A percentile compares a stretch with the other conserved stretches of the same genome.
phyloP scores from a whole-genome alignment of 2,329 filamentous ascomycete genomes.

The Venturia pyrina region DNA sequence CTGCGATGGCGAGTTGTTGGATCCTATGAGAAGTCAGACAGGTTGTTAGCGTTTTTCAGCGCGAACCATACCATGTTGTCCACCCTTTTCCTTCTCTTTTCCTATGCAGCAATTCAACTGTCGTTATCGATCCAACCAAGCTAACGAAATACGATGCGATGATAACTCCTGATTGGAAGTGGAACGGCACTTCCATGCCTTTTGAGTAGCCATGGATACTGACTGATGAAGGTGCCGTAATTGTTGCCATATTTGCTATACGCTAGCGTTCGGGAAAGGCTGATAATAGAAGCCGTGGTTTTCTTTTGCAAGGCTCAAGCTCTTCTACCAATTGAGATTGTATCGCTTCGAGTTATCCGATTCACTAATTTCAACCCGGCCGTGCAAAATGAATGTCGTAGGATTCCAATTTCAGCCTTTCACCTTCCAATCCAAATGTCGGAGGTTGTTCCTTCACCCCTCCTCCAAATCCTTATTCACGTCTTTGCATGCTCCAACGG shows the following conservation, averaged over 20 bases:
- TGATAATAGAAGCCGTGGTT: background rate
- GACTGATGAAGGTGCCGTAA: background rate
- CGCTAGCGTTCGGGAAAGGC: background rate
- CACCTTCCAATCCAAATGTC: background rate
- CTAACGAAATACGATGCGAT: conserved; percentile 61
- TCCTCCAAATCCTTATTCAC: background rate
- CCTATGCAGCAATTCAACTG: conserved; percentile 71
- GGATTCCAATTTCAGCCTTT: background rate
- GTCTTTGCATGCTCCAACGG: background rate
- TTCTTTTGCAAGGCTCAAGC: background rate
- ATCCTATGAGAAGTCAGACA: conserved; percentile 22
- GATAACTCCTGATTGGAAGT: conserved; percentile 49
- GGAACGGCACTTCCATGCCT: conserved; percentile 29
- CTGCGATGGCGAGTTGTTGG: conserved; percentile 31
- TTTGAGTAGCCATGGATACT: background rate
- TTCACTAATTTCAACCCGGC: background rate
- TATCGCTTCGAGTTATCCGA: background rate
- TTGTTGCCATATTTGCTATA: background rate
- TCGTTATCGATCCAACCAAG: conserved; percentile 65
- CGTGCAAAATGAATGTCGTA: background rate
- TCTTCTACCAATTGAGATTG: background rate
- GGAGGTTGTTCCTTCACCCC: background rate
- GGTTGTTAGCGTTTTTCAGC: background rate
- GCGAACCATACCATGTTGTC: conserved; percentile 55
- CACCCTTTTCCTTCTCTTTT: conserved; percentile 58